Evolutionary conservation across 257 asterid species (phyloP).

Genomic region (Solanum etuberosum): DNA sequence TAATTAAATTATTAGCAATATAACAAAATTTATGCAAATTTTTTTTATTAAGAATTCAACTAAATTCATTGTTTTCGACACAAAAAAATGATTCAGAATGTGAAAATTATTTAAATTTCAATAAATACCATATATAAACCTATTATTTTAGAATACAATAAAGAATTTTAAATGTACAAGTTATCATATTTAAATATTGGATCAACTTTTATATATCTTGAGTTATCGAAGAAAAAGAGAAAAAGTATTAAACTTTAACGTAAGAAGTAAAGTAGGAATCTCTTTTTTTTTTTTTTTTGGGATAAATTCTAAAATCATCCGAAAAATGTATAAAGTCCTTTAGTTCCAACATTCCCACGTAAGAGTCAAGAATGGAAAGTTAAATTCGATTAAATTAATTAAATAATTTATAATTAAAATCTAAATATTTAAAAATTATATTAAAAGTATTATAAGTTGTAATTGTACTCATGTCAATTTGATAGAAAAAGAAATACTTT

Average conservation of each 20-base stretch:
- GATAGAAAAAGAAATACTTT: background rate
- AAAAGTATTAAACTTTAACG: background rate
- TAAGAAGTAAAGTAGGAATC: background rate
- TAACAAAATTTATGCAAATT: background rate
- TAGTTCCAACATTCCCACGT: background rate
- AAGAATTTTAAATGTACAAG: background rate
- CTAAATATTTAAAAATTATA: background rate
- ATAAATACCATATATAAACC: background rate
- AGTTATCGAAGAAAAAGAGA: background rate
- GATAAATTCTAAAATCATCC: background rate
- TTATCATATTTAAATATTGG: background rate
- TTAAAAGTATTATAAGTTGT: background rate
- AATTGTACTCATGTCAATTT: background rate
- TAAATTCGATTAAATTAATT: background rate
- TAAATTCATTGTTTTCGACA: background rate
- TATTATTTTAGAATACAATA: background rate
- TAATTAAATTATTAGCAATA: background rate
- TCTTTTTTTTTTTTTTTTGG: background rate
- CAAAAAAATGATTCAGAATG: background rate
- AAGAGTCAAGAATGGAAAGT: background rate
- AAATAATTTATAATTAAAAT: too few relatives aligned
- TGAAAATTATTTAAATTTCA: background rate
- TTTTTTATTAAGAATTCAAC: background rate
- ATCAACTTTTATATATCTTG: background rate
- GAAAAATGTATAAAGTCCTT: background rate